Conservation (phyloP, 345 rosid species). For the Eucalyptus sp. region DNA sequence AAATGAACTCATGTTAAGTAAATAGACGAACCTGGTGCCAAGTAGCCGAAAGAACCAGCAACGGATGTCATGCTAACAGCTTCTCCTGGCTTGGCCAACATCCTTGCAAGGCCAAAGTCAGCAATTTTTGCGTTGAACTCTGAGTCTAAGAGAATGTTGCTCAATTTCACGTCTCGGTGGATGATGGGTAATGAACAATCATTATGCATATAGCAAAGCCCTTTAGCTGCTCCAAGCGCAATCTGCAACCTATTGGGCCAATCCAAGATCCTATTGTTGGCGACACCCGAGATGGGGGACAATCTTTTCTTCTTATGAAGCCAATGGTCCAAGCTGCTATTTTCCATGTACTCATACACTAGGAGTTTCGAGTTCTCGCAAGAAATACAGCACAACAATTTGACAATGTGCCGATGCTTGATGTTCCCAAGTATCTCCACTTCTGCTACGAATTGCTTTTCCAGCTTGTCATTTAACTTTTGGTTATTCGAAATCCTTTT, state of each 20-base stretch:
- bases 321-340: neutral
- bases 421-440: constrained; percentile 34
- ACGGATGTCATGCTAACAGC: constrained; percentile 29
- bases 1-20: neutral
- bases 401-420: constrained; percentile 46
- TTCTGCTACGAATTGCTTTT: constrained; percentile 41
- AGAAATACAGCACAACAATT: constrained; percentile 46
- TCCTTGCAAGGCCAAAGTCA: constrained; percentile 60
- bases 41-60: constrained; percentile 55
- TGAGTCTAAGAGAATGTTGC: constrained; percentile 54
- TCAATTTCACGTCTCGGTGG: constrained; percentile 57
- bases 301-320: neutral
- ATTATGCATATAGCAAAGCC: neutral
- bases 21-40: constrained; percentile 37
- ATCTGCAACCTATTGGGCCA: neutral
- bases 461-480: constrained; percentile 19
- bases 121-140: constrained; percentile 48
- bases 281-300: neutral
- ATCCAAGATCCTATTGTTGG: neutral
- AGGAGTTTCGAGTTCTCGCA: neutral
- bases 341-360: neutral
- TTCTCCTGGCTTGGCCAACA: constrained; percentile 26
- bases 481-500: neutral
- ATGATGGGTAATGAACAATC: neutral
- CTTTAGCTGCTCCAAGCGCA: neutral